Base-by-base conservation (phyloP, 495 filamentous ascomycete genomes). In the Patellaria atrata region DNA sequence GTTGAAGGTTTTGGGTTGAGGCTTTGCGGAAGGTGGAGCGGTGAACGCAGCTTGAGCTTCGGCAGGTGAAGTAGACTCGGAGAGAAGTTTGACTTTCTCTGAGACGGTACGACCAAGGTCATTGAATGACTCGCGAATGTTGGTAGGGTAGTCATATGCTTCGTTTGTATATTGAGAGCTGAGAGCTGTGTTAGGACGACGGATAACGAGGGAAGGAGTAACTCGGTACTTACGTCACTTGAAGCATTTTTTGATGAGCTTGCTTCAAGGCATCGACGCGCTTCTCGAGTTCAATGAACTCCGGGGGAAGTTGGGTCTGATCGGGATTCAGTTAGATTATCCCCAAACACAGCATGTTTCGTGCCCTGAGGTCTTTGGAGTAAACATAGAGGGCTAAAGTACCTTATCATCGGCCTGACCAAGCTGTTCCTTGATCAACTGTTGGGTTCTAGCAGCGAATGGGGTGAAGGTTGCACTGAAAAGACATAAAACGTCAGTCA, bases 211-310 rank as follows among this genome's bases (percentile, higher is more conserved):
- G 23, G 37, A 41, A 32, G 20, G 14, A 22, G 14, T 6, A 32
- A 28, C 8, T 30, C 39, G 24, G 27, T 28, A 72, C 84, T 56
- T 66, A 94, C 86, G 89, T 96, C 54, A 94, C 91, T 37, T 81
- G 72, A 27, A 97, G 73, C 61, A 97, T 77, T 67, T 93, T 89
- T 63, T 92, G 83, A 55, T 97, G 89, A 24, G 89, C 87, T 50
- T 80, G 77, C 69, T 92, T 96, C 53, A 97, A 67, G 41, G 89
- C 89, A 74, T 97, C 89, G 55, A 97, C 83, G 44, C 91, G 76
- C 68, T 94, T 94, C 75, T 97, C 89, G 33, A 97, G 81, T 60
- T 96, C 85, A 52, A 94, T 78, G 58, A 96, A 97, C 54, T 96
- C 91, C 50, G 86, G 75, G 12, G 91, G 91, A 18, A 96, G 83